Evolutionary conservation across 139 green algal genomes (phyloP), one percentile per base, ranked within the genome.

Genomic region (Tetradesmus obliquus): DNA sequence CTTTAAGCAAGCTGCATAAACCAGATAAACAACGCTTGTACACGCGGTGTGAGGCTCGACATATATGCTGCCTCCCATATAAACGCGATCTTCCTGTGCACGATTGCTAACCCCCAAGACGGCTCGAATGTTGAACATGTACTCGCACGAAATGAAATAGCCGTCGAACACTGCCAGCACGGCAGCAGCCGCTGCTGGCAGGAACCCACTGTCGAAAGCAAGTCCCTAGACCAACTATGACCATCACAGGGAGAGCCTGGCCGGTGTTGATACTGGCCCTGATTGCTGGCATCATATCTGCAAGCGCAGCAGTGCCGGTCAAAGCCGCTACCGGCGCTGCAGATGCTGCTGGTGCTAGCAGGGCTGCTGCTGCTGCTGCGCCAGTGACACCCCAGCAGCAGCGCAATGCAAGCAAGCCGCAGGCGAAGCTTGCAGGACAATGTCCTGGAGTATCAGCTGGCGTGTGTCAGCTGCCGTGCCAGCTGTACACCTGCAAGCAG

Each of bases 311-410:
- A 86, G 45, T 15, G 19, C 45, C 51, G 15, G 53, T 3, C 53
- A 22, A 45, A 51, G 17, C 81, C 22, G 51, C 81, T 58, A n/a
- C 51, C 17, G 15, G 13, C 2, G 45, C 13, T 66, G 81, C 45
- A 60, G 79, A 53, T 85, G 79, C 79, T 85, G 79, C 19, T 20
- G 80, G 8, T 86, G 53, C 81, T 57, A 86, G 81, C 81, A 60
- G 54, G 22, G 22, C 81, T 66, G 55, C 22, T n/a, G 66, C 19
- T 62, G 82, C 82, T 87, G 55, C 19, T 19, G 82, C 54, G 5
- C 3, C 66, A 76, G 66, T 76, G 66, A 76, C 66, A 76, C 24
- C 20, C 17, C 82, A 74, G 20, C 54, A 87, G 82, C 82, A 72
- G 82, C 55, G 55, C 54, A 74, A 24, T 20, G 17, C 60, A 32